Base-by-base conservation (phyloP, 78 protist species). In the Planoprotostelium fungivorum region DNA sequence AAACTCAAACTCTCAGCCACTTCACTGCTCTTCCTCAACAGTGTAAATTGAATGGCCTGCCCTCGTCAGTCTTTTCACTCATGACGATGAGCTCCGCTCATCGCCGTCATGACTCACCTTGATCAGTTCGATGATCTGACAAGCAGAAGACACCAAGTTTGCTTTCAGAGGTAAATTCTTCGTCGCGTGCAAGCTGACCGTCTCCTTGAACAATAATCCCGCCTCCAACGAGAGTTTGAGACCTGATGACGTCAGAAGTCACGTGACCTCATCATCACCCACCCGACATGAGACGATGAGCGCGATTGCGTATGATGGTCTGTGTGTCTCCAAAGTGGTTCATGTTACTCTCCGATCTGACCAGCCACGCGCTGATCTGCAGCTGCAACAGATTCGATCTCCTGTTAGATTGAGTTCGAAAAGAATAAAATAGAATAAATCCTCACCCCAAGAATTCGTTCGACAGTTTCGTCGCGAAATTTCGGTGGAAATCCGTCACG, bases 401-500 rank as follows among this genome's bases (percentile, higher is more conserved):
- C 0, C 38, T 88, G 34, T 88, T 35, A 83, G 91, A 63, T 73
- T 91, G 91, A 29, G 87, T 36, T 87, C 38, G 29, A 90, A 88
- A 35, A 90, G 91, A 37, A 84, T 34, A 0, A 94, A 87, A 28
- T 88, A 39, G 34, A 91, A 88, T 0, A 73, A 0, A 29, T 73
- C 38, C 0, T 87, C 93, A 63, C 87, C 94, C 86, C 89, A 73
- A 29, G 83, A 34, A 0, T 84, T 35, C n/a, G 87, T 87, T 84
- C 89, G 86, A 34, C 84, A 28, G 28, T 37, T 35, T 34, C 29
- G 31, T 16, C n/a, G 35, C 51, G 35, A 35, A 9, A 93, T 88
- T 1, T 92, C 95, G 88, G 90, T 92, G 88, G 36, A 73, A 5
- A 31, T 37, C 89, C 85, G 84, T 83, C 29, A 84, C 63, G 37